phyloP scores from a whole-genome alignment of 169 alveolate genomes.

The Theileria equi region DNA sequence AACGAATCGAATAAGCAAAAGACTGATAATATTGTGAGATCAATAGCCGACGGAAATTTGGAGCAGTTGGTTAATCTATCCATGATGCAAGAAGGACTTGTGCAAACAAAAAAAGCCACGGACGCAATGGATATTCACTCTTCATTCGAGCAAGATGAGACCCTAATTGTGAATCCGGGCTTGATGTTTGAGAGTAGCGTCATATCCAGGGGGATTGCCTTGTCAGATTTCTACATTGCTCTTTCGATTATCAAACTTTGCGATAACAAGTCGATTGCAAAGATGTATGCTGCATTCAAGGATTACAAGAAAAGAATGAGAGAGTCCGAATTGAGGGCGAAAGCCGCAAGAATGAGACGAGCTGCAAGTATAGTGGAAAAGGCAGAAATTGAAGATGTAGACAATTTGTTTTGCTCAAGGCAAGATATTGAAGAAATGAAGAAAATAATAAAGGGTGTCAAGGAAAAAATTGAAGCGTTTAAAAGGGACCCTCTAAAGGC shows the following conservation, averaged over 20 bases:
- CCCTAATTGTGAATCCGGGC: constrained; percentile 52
- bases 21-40: constrained; percentile 25
- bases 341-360: constrained; percentile 1
- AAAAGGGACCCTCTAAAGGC: constrained; percentile 34
- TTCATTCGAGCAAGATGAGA: constrained; percentile 22
- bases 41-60: constrained; percentile 49
- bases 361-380: constrained; percentile 6
- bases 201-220: constrained; percentile 63
- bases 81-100: background rate
- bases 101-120: background rate
- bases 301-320: constrained; percentile 53
- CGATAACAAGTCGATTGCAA: constrained; percentile 56
- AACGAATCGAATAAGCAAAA: constrained; percentile 26
- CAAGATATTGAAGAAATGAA: constrained; percentile 16
- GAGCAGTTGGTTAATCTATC: constrained; percentile 31
- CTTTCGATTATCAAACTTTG: constrained; percentile 65
- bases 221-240: constrained; percentile 68
- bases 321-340: constrained; percentile 9
- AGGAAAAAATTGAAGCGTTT: background rate
- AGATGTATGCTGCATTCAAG: constrained; percentile 54
- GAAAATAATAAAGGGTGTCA: constrained; percentile 6
- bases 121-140: background rate
- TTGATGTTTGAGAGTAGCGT: constrained; percentile 62
- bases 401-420: constrained; percentile 26
- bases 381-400: background rate